Evolutionary conservation across 2,329 filamentous ascomycete genomes (phyloP), one percentile per base, ranked within the genome.

Genomic region (Colletotrichum lindemuthianum): DNA sequence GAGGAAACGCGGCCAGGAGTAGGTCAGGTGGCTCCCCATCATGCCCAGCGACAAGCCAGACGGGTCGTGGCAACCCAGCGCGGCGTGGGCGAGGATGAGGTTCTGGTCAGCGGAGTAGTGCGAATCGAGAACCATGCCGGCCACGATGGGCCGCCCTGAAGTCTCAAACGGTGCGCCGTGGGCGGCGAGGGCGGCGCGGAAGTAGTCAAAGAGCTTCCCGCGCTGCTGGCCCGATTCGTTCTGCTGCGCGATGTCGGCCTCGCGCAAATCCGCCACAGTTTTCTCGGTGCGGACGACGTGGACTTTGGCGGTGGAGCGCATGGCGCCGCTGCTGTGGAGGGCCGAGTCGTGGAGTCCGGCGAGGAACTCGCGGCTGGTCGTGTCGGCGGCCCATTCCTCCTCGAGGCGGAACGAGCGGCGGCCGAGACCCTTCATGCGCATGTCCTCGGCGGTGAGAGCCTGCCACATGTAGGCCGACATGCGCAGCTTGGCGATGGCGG

Each of bases 401-500:
- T 92, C 90, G 52, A 91, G 86, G 41, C 90, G 84, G 76, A 92
- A 92, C 68, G 88, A 90, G 56, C 90, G 84, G 51, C 90, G 82
- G 9, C 88, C 89, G 67, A 92, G 88, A 33, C 87, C 86, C 70
- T 90, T 86, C 53, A 86, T 82, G 67, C 88, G 88, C 86, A 92
- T 90, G 70, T 92, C 90, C 72, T 92, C 90, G 24, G 89, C 90
- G 2, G 89, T 92, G 61, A 91, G 90, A 24, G 90, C 89, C 73
- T 93, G 90, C 90, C 90, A 92, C 60, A 92, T 82, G 74, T 92
- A 92, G 32, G 89, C 90, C 16, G 89, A 85, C 84, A 91, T 91
- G 58, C 89, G 84, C 69, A 91, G 90, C 72, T 93, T 93, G 69
- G 85, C 83, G 54, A 91, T 83, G 1, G 90, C 90, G 15, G 86